phyloP scores from a whole-genome alignment of 2,329 filamentous ascomycete genomes.

The Colletotrichum sp. region DNA sequence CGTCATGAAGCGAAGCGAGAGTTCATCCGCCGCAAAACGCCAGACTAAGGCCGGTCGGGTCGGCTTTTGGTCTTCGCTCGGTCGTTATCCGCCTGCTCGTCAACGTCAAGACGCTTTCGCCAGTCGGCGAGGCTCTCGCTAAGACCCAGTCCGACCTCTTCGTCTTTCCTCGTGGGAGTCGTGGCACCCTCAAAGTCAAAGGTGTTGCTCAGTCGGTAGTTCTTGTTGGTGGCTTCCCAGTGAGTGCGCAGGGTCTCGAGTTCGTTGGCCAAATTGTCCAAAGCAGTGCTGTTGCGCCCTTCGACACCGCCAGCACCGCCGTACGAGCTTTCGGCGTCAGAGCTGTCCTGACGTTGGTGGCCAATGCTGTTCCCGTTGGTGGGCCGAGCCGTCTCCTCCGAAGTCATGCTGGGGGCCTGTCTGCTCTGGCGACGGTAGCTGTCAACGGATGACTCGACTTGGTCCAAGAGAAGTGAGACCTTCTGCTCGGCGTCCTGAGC shows the following conservation, averaged over 20 bases:
- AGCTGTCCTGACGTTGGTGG: constrained; percentile 60
- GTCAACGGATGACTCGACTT: constrained; percentile 92
- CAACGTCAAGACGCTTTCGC: constrained; percentile 75
- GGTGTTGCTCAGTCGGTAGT: constrained; percentile 86
- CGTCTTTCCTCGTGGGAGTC: constrained; percentile 42
- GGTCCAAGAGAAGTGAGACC: constrained; percentile 89
- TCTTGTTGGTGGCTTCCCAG: constrained; percentile 96
- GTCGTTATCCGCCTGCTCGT: constrained; percentile 34
- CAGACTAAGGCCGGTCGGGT: constrained; percentile 23
- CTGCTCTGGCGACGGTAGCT: constrained; percentile 86
- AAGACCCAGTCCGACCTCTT: constrained; percentile 55
- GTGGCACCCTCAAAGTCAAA: constrained; percentile 76
- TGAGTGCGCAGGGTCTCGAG: constrained; percentile 88
- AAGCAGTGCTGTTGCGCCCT: constrained; percentile 66
- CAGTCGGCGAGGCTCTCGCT: constrained; percentile 80
- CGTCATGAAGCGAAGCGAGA: constrained; percentile 21
- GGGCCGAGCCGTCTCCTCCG: constrained; percentile 40
- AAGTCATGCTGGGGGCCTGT: constrained; percentile 57
- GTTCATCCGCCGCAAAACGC: constrained; percentile 24
- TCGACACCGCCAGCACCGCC: constrained; percentile 53
- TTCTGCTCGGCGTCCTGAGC: constrained; percentile 91
- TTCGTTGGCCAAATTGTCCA: constrained; percentile 91
- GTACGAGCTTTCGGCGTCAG: constrained; percentile 68
- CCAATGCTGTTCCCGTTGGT: constrained; percentile 41
- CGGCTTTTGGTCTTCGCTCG: constrained; percentile 22